Conservation (phyloP, 306 rosid genomes). For the Canavalia gladiata region DNA sequence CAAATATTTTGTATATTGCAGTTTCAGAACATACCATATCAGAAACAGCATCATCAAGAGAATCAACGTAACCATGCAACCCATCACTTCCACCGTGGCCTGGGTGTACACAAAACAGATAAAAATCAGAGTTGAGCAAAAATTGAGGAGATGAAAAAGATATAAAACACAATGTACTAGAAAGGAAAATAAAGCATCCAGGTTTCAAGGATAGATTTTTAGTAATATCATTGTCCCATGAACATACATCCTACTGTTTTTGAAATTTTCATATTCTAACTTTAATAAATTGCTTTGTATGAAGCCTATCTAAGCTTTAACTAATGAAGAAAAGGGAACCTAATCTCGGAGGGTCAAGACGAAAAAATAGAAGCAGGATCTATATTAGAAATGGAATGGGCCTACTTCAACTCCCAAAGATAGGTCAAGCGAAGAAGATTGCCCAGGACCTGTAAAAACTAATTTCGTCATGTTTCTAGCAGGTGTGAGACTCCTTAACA, state of each 20-base stretch:
- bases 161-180: background rate
- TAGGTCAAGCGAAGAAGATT: background rate
- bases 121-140: slow-evolving; percentile 20
- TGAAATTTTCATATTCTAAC: background rate
- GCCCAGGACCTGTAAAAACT: background rate
- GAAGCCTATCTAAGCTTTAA: background rate
- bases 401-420: background rate
- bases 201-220: background rate
- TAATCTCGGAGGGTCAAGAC: background rate
- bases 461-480: background rate
- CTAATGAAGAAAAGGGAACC: background rate
- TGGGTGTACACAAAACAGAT: slow-evolving; percentile 34
- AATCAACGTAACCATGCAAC: slow-evolving; percentile 84
- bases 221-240: background rate
- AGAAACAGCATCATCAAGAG: slow-evolving; percentile 82
- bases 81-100: slow-evolving; percentile 97
- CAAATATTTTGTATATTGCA: background rate
- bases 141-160: background rate
- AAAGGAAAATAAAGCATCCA: background rate
- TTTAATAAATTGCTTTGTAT: background rate
- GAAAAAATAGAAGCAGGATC: background rate
- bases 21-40: slow-evolving; percentile 67
- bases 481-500: background rate
- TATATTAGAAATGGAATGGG: too few relatives aligned
- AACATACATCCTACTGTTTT: background rate